Base-by-base conservation (phyloP, 225 moss, liverwort and hornwort genomes). In the Pseudisothecium myosuroides region DNA sequence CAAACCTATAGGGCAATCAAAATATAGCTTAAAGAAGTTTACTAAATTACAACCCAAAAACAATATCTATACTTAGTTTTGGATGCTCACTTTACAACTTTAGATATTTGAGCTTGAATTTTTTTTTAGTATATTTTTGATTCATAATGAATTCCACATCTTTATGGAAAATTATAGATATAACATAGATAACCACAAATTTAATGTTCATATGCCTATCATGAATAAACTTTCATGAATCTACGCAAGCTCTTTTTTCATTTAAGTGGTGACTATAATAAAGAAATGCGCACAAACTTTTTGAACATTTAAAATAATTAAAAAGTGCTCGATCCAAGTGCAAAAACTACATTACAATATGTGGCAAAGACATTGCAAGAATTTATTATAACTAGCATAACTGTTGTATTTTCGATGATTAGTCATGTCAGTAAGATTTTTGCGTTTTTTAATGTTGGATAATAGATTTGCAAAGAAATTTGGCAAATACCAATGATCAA, bases 391-490 rank as follows among this genome's bases (percentile, higher is more conserved):
- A 58, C 22, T 9, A 58, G 22, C 10, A 59, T 59, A 4, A 59
- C 11, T 59, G 59, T 59, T 59, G 11, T 59, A 11, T 59, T 59
- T 59, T 59, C 11, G 23, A 59, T 59, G 59, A 23, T 24, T 59
- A 24, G 59, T 59, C 23, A 59, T 59, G 23, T 59, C 52, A 24
- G 59, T 59, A 59, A 59, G 59, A 59, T 59, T 24, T 59, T 5
- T 59, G 24, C 24, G 24, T 59, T 43, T 43, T 9, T 27, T 14
- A 27, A 24, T 68, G 45, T 59, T 63, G 56, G 71, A 34, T 65
- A 50, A 60, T 86, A 91, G 91, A 52, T 83, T 69, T 96, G 82
- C 91, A 90, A 78, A 89, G 68, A 87, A 87, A 90, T 45, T 90
- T 94, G 76, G 85, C 89, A 69, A 49, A 92, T 50, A 81, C 93